Evolutionary conservation across 805 yeast species (phyloP).

Genomic region (Teunomyces barrocoloradensis): DNA sequence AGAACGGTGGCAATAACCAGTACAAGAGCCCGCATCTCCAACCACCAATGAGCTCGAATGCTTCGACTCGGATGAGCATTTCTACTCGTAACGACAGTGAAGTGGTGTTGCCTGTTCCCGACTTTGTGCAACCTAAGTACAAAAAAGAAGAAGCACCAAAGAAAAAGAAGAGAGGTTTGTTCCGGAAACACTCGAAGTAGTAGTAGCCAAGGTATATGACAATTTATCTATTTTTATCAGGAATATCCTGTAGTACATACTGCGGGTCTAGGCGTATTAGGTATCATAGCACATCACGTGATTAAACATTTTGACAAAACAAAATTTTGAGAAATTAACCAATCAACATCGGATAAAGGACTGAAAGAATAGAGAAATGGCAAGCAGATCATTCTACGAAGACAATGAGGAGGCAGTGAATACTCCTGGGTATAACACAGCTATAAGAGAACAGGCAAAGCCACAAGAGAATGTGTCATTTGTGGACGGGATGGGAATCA

Average conservation of each 20-base stretch:
- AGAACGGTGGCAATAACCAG: not conserved
- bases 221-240: not conserved
- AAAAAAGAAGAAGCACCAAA: conserved; percentile 5
- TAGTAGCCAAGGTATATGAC: not conserved
- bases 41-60: conserved; percentile 7
- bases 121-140: conserved; percentile 1
- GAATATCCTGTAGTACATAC: not conserved
- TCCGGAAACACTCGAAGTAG: conserved; percentile 8
- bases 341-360: not conserved
- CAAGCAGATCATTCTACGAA: conserved; percentile 45
- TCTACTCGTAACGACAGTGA: conserved; percentile 7
- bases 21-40: conserved; percentile 2
- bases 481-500: conserved; percentile 54
- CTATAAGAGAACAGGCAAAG: conserved; percentile 38
- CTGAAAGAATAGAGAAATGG: not conserved
- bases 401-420: conserved; percentile 49
- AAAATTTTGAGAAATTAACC: not conserved
- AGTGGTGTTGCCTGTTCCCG: conserved; percentile 5
- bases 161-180: conserved; percentile 10
- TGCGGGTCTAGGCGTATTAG: not conserved
- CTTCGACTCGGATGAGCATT: conserved; percentile 7
- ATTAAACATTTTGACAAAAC: not conserved
- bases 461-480: conserved; percentile 38
- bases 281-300: not conserved
- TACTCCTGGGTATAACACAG: conserved; percentile 47